phyloP scores from a whole-genome alignment of 345 rosid species.

The Angophora floribunda region DNA sequence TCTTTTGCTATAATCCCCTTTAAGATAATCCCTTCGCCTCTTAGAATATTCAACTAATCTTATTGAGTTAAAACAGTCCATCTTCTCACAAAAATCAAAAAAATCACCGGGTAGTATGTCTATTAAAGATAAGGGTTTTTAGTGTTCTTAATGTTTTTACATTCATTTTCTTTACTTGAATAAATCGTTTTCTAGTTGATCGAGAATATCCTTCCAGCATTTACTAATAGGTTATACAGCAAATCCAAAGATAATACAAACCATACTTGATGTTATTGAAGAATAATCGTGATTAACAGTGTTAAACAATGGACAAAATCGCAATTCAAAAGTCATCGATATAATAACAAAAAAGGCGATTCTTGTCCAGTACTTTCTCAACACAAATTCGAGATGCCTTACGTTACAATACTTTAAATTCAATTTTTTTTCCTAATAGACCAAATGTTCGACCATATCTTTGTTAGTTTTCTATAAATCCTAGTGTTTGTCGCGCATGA shows the following conservation, averaged over 20 bases:
- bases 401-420: background rate
- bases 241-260: background rate
- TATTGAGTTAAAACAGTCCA: background rate
- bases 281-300: background rate
- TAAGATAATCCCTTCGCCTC: background rate
- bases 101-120: background rate
- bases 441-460: background rate
- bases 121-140: background rate
- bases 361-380: background rate
- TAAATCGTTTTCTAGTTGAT: background rate
- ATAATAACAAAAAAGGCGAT: background rate
- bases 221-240: background rate
- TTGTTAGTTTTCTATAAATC: background rate
- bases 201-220: background rate
- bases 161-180: background rate
- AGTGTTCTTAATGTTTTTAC: background rate
- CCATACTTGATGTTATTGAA: background rate
- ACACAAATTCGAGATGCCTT: background rate
- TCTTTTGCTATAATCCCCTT: background rate
- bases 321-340: background rate
- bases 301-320: background rate
- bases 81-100: background rate
- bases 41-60: background rate
- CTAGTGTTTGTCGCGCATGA: background rate
- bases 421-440: background rate